Evolutionary conservation across 805 yeast genomes (phyloP).

Genomic region (Candida cerambycidarum): DNA sequence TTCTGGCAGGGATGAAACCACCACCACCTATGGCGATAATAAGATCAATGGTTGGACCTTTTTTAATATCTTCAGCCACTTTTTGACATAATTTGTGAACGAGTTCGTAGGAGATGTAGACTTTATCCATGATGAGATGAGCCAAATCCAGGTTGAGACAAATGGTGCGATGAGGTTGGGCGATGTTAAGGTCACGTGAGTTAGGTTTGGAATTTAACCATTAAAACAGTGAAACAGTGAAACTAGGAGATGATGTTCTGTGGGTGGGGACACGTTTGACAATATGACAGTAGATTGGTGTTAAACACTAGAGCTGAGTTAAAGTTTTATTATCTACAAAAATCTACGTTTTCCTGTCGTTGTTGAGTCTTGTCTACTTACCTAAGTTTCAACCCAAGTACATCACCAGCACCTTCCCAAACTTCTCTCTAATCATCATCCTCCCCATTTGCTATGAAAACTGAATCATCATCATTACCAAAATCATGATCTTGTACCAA

Average conservation of each 20-base stretch:
- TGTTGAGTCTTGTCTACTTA: too few relatives aligned
- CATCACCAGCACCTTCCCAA: too few relatives aligned
- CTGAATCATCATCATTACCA: constrained; percentile 30
- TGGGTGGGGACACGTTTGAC: too few relatives aligned
- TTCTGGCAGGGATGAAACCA: constrained; percentile 70
- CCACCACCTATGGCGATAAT: constrained; percentile 74
- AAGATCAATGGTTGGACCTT: constrained; percentile 49
- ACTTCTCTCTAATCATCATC: constrained; percentile 21
- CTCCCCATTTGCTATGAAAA: constrained; percentile 41
- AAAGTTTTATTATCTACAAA: too few relatives aligned
- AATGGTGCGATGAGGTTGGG: neutral
- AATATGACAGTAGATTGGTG: too few relatives aligned
- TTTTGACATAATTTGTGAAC: constrained; percentile 82
- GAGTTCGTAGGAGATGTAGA: constrained; percentile 73
- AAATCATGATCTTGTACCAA: constrained; percentile 18
- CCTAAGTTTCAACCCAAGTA: too few relatives aligned
- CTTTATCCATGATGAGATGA: constrained; percentile 32
- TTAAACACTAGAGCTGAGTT: too few relatives aligned
- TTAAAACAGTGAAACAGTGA: too few relatives aligned
- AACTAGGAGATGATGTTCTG: too few relatives aligned
- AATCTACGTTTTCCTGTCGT: too few relatives aligned
- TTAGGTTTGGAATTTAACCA: too few relatives aligned
- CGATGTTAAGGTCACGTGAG: too few relatives aligned
- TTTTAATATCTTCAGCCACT: constrained; percentile 52
- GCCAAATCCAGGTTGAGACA: neutral